Base-by-base conservation (phyloP, 352 stramenopile species). In the Phytophthora hybrid region DNA sequence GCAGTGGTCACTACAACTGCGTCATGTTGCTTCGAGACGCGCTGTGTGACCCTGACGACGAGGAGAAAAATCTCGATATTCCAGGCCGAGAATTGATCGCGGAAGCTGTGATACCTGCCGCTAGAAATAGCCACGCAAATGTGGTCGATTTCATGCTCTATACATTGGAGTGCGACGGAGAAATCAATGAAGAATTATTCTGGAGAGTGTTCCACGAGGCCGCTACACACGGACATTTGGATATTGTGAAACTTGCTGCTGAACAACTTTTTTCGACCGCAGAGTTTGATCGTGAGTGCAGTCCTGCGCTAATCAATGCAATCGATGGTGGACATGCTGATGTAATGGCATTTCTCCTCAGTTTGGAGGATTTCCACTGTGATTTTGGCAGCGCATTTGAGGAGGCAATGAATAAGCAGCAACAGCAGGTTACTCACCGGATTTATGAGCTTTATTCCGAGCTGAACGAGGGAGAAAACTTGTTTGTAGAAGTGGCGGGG, bases 101-200 rank as follows among this genome's bases (percentile, higher is more conserved):
- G 7, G 32, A 59, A 18, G 49, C 61, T 18, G 61, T 54, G 7
- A 21, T 68, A 4, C 32, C 49, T 6, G 61, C 61, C 52, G 61
- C 37, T 19, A 44, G 7, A 7, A 68, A 61, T 21, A 37, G 51
- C 1, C 19, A 61, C 31, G 21, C 39, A 1, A 37, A 68, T 19
- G 62, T 68, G 26, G 62, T 68, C 1, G 34, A 68, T 10, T 54
- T 60, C 9, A 8, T 68, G 19, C 21, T 68, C 32, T 23, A 14
- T 11, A n/a, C 23, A 21, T 32, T 68, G 51, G 32, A n/a, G 21
- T 23, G 8, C 19, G 51, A 68, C 7, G 32, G 41, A 21, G 49
- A 68, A 32, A 32, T 61, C 7, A 59, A 67, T 10, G 29, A 59
- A n/a, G 29, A 59, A n/a, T 16, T n/a, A 9, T 44, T 39, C 5